phyloP scores from a whole-genome alignment of 257 asterid species.

The Marsdenia floribunda region DNA sequence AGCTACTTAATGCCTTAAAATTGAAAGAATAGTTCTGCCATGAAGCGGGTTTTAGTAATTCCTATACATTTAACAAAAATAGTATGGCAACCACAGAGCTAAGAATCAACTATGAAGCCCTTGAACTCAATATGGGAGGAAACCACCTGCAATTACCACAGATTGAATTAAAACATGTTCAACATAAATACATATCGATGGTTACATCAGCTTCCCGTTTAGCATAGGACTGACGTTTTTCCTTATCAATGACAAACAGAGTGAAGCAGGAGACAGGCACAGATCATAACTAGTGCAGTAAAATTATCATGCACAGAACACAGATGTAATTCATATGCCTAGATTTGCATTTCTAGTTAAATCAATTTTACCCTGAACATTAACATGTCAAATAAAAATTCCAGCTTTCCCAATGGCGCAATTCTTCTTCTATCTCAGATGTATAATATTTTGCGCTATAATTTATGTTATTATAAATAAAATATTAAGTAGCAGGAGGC shows the following conservation, averaged over 20 bases:
- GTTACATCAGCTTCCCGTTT: conserved; percentile 5
- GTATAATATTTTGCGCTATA: background rate
- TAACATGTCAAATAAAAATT: background rate
- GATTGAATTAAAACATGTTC: conserved; percentile 6
- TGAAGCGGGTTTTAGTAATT: background rate
- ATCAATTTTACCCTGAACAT: background rate
- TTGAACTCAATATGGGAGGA: conserved; percentile 5
- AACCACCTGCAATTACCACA: conserved; percentile 5
- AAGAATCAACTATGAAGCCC: conserved; percentile 6
- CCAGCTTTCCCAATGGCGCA: background rate
- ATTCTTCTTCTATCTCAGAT: background rate
- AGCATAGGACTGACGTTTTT: background rate
- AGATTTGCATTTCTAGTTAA: background rate
- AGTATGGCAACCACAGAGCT: conserved; percentile 2
- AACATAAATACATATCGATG: background rate
- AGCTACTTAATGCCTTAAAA: background rate
- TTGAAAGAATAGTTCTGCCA: background rate
- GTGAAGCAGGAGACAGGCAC: background rate
- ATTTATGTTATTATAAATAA: too few relatives aligned
- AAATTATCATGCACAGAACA: background rate
- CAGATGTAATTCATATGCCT: background rate
- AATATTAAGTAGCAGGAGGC: background rate
- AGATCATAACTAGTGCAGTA: background rate
- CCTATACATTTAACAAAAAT: conserved; percentile 6
- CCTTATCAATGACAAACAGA: background rate